phyloP scores from a whole-genome alignment of 768 basidiomycete species.

The Polyporus arcularius region DNA sequence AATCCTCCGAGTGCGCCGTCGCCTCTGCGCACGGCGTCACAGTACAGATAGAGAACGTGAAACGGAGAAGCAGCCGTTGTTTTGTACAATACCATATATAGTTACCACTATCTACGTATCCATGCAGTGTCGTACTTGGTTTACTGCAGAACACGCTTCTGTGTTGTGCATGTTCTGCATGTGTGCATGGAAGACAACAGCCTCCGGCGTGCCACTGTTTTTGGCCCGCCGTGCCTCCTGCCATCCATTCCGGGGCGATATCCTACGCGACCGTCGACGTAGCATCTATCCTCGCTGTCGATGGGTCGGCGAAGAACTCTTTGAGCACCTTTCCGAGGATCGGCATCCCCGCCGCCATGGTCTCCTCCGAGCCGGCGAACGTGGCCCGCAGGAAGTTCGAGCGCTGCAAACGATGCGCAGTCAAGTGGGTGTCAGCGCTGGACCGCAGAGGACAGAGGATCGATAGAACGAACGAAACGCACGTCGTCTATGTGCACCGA shows the following conservation, averaged over 20 bases:
- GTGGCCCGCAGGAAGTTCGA: conserved; percentile 45
- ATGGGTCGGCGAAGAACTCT: conserved; percentile 35
- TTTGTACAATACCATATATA: no score
- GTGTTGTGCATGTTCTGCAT: no score
- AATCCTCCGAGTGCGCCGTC: no score
- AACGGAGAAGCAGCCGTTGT: no score
- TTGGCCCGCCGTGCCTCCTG: neutral
- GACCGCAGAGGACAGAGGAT: neutral
- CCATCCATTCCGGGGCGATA: neutral
- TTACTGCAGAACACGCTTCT: no score
- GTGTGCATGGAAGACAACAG: no score
- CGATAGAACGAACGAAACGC: conserved; percentile 23
- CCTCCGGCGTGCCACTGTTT: no score
- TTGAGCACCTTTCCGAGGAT: conserved; percentile 39
- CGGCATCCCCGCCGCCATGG: conserved; percentile 42
- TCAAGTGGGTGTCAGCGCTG: neutral
- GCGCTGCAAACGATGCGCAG: conserved; percentile 28
- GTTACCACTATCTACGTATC: no score
- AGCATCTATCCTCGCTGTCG: neutral
- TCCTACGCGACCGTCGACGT: neutral
- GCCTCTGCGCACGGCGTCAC: no score
- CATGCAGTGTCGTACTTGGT: no score
- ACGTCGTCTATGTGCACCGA: conserved; percentile 37
- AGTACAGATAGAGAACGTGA: no score
- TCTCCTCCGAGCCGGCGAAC: conserved; percentile 50